Base-by-base conservation (phyloP, 2,329 filamentous ascomycete species). In the Penicillium verrucosum region DNA sequence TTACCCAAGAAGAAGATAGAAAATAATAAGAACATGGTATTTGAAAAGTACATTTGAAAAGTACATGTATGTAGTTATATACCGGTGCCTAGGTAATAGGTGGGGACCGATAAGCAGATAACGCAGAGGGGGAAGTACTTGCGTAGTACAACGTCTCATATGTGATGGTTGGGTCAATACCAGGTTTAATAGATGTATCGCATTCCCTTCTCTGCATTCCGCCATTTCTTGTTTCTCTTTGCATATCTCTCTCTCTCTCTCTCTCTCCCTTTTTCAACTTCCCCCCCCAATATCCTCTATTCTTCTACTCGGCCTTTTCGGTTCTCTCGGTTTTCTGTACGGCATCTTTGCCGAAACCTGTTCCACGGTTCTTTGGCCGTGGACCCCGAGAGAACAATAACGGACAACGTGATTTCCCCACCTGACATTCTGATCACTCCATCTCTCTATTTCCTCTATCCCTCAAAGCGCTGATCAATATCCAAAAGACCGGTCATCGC, bases 291-390 rank as follows among this genome's bases (percentile, higher is more conserved):
- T 18, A 21, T 16, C 8, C 10, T 45, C 36, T 36, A 14, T 36
- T 47, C 30, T 5, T 43, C 38, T 44, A 11, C 14, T 41, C 53
- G 43, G 44, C 18, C 29, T n/a, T 30, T 34, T 57, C 53, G 58
- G 52, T 44, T 42, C 43, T 53, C 44, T 58, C 52, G 54, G 48
- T 51, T 37, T 38, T 58, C 36, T 40, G 42, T 44, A 54, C 32
- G 49, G 47, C 38, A n/a, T 27, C 23, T 43, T 43, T 43, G 41
- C 41, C 41, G 41, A 43, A 29, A 27, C 7, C 37, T 58, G 60
- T 61, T 57, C 61, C 61, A 64, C 56, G 61, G 61, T 64, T 64
- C 42, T 27, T 44, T 49, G 41, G 42, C 60, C 56, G 58, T 54
- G 53, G 48, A 32, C 38, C 58, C 58, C 54, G 54, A 56, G 34